Evolutionary conservation across 768 basidiomycete species (phyloP).

Genomic region (Rhodocollybia butyracea): DNA sequence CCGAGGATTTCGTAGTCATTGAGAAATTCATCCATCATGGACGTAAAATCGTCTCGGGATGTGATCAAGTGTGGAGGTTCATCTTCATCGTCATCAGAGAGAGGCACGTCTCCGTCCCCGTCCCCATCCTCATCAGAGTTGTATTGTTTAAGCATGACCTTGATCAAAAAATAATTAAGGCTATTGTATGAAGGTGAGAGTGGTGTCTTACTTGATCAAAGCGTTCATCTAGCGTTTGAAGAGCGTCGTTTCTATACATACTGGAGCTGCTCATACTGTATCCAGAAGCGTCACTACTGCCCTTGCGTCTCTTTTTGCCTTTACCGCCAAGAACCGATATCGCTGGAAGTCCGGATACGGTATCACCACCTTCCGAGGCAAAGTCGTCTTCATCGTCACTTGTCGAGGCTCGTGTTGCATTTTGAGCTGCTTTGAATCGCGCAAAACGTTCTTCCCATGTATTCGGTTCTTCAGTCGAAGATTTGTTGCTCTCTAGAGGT

Average conservation of each 20-base stretch:
- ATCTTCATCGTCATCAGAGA: constrained; percentile 41
- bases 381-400: constrained; percentile 52
- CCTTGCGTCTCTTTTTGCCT: constrained; percentile 64
- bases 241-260: constrained; percentile 88
- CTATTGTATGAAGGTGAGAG: neutral
- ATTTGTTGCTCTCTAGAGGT: constrained; percentile 20
- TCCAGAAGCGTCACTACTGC: constrained; percentile 82
- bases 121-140: constrained; percentile 42
- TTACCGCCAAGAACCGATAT: constrained; percentile 81
- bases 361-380: constrained; percentile 75
- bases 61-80: constrained; percentile 74
- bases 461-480: constrained; percentile 30
- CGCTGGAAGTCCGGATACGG: constrained; percentile 66
- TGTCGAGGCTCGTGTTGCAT: constrained; percentile 20
- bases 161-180: neutral
- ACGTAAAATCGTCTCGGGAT: constrained; percentile 83
- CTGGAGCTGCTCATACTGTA: constrained; percentile 98
- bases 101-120: constrained; percentile 39
- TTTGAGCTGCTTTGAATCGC: constrained; percentile 64
- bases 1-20: constrained; percentile 89
- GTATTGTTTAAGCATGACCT: constrained; percentile 83
- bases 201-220: constrained; percentile 79
- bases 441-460: constrained; percentile 82
- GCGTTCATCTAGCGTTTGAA: constrained; percentile 86
- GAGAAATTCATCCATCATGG: constrained; percentile 92